phyloP scores from a whole-genome alignment of 495 filamentous ascomycete species.

The Aspergillus biplanus region DNA sequence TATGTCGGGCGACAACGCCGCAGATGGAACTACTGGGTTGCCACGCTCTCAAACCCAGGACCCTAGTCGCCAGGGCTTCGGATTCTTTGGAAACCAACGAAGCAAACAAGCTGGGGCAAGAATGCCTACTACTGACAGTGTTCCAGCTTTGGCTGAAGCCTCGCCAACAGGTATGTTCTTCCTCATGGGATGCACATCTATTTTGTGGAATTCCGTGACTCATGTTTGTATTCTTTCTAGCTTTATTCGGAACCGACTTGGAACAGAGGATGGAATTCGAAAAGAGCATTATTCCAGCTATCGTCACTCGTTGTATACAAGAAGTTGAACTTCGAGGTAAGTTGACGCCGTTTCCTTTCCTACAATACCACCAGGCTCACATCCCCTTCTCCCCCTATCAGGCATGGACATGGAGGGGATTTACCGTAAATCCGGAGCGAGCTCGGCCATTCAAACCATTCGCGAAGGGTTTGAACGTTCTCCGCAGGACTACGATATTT shows the following conservation, averaged over 20 bases:
- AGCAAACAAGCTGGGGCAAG: constrained; percentile 49
- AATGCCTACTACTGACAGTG: constrained; percentile 59
- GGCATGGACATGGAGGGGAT: constrained; percentile 99
- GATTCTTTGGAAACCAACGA: constrained; percentile 67
- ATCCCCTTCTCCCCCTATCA: constrained; percentile 27
- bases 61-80: constrained; percentile 69
- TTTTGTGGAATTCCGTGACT: not conserved
- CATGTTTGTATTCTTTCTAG: constrained; percentile 29
- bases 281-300: constrained; percentile 82
- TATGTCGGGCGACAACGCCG: constrained; percentile 54
- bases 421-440: constrained; percentile 95
- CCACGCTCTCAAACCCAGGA: constrained; percentile 56
- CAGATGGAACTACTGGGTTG: constrained; percentile 46
- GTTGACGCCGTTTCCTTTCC: constrained; percentile 14
- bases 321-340: constrained; percentile 88
- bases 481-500: constrained; percentile 77
- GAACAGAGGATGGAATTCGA: constrained; percentile 86
- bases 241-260: constrained; percentile 90
- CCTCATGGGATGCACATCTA: not conserved
- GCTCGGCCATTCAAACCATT: constrained; percentile 81
- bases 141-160: constrained; percentile 56
- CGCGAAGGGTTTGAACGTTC: constrained; percentile 87
- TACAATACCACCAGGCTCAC: constrained; percentile 2
- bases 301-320: constrained; percentile 93
- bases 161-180: constrained; percentile 48